Base-by-base conservation (phyloP, 768 basidiomycete species). In the Trametes maxima region DNA sequence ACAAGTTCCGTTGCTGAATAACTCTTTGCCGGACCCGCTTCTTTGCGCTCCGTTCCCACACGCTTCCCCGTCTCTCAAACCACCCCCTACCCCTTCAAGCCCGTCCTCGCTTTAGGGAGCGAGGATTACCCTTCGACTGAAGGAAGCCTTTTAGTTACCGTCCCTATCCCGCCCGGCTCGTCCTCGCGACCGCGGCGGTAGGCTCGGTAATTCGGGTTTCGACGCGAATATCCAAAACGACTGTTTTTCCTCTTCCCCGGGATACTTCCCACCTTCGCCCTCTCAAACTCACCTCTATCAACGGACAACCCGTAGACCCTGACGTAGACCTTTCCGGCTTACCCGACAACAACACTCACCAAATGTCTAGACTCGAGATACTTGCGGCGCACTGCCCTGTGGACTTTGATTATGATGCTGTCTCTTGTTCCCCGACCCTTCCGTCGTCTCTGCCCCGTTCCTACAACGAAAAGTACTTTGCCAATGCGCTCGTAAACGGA, bases 91-190 rank as follows among this genome's bases (percentile, higher is more conserved):
- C 57, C 79, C 78, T 79, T 72, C 74, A 79, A 80, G 78, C 79
- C 64, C 67, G 78, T 84, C 87, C 85, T 88, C 87, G 85, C 86
- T 81, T 75, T 72, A 78, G 77, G 81, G 80, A 80, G 89, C 88
- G 87, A 86, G 88, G 87, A 82, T 49, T 79, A 80, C 73, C 62
- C 79, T 62, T 70, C 78, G 79, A 79, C 82, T 88, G 85, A 84
- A 77, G 73, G 76, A 77, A 72, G 72, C 76, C 67, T 58, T 58
- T 43, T 40, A 59, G 59, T 76, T 79, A 81, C 83, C 85, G 85
- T 80, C 79, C 84, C 76, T 75, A 75, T 69, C 80, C 82, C 80
- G 78, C 80, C 81, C 82, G 82, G 84, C 81, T 77, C 82, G 82
- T 76, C 78, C 74, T 65, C 52, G 64, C 76, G 78, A 83, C 86